Evolutionary conservation across 2,329 filamentous ascomycete genomes (phyloP), one percentile per base, ranked within the genome.

Genomic region (Chalaropsis ovoidea): DNA sequence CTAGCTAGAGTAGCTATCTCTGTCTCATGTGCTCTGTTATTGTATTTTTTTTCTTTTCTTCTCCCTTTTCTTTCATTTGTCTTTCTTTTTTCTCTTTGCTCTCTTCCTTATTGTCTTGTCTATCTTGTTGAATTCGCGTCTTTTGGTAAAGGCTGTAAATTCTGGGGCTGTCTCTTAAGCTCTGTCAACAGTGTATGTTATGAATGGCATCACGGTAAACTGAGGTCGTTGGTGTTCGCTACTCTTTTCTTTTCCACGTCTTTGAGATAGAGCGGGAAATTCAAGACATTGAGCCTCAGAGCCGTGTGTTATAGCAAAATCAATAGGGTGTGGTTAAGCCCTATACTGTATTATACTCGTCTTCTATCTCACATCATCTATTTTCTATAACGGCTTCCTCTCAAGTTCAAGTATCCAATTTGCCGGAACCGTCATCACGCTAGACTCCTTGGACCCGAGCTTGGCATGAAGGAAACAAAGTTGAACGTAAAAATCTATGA

Each of bases 101-200:
- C 45, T 61, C 42, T 42, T 41, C 31, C 47, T 61, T 49, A 27
- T 61, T 64, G 39, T 56, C 24, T 43, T 61, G 56, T 39, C 10
- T 17, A 41, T 56, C 35, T 65, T 61, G 56, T 61, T 56, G 35
- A 54, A 56, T 64, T 63, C n/a, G 31, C 54, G 45, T 41, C 35
- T 41, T 64, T 41, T 3, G 19, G 8, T 13, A 52, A 27, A 15
- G 11, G 24, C 10, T 52, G 47, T 27, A 22, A 52, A 52, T 22
- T 52, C 24, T 24, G 47, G 22, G 47, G 47, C 47, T 52, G 19
- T 52, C 24, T 52, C 13, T 13, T 27, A 52, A 24, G 47, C 22
- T 24, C 47, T 3, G 17, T 39, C 27, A 58, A 39, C 31, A 58
- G 27, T 58, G 27, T 58, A 39, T 58, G 54, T 58, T 58, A 39